A percentile compares a stretch with the other conserved stretches of the same genome.
Conservation (phyloP, 495 filamentous ascomycete genomes). For the Aspergillus bertholletiae region DNA sequence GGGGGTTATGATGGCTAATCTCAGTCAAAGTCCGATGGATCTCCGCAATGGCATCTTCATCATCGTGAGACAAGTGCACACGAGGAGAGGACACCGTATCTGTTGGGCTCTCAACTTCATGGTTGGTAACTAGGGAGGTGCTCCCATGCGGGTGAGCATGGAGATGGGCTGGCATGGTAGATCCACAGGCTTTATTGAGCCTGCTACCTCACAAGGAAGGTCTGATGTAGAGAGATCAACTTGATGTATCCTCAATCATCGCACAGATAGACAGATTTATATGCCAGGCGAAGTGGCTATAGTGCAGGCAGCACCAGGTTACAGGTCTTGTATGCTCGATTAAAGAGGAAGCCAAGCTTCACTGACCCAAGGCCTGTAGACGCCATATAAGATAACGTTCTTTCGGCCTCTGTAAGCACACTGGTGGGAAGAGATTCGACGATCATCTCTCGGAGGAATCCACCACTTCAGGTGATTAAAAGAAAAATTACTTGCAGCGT, state of each 20-base stretch:
- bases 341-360: constrained; percentile 30
- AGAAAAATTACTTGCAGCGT: background rate
- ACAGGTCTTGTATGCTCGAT: constrained; percentile 9
- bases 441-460: background rate
- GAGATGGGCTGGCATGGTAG: constrained; percentile 32
- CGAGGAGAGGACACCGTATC: constrained; percentile 20
- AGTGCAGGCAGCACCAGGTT: background rate
- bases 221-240: background rate
- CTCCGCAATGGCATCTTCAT: constrained; percentile 32
- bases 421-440: background rate
- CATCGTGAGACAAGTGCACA: constrained; percentile 30
- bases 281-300: constrained; percentile 1
- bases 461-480: background rate
- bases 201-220: background rate
- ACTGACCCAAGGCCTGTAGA: constrained; percentile 1
- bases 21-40: constrained; percentile 33
- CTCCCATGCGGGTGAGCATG: constrained; percentile 21
- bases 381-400: background rate
- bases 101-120: constrained; percentile 12
- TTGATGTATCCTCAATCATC: background rate
- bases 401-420: background rate
- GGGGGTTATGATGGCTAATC: constrained; percentile 5
- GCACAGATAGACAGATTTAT: constrained; percentile 9
- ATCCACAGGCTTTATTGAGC: background rate
- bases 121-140: constrained; percentile 19